A percentile compares a stretch with the other conserved stretches of the same genome.
Conservation (phyloP, 441 rosid species). For the Erodium trifolium region DNA sequence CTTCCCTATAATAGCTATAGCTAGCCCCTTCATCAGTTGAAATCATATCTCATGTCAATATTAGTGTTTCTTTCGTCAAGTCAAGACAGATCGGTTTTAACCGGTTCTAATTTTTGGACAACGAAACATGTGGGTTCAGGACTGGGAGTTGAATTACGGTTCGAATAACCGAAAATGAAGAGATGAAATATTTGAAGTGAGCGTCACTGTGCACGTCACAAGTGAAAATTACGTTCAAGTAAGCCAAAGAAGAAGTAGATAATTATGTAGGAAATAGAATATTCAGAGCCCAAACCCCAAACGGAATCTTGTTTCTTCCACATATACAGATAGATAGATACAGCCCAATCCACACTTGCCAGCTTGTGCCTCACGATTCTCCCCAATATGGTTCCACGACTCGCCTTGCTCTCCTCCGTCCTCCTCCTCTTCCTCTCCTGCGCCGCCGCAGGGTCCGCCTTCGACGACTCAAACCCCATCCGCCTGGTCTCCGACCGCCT, state of each 20-base stretch:
- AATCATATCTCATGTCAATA: too few relatives aligned
- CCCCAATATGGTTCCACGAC: slow-evolving; percentile 25
- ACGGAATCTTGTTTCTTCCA: not conserved
- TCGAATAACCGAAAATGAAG: too few relatives aligned
- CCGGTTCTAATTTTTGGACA: too few relatives aligned
- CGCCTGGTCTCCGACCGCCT: slow-evolving; percentile 58
- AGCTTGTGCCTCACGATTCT: too few relatives aligned
- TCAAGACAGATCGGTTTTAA: too few relatives aligned
- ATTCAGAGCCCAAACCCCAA: not conserved
- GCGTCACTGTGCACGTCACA: not conserved
- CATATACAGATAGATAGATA: not conserved
- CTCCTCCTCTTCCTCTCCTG: slow-evolving; percentile 19
- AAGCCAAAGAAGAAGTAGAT: not conserved
- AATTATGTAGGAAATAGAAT: not conserved
- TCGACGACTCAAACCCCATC: slow-evolving; percentile 63
- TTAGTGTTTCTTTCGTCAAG: too few relatives aligned
- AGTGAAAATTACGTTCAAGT: slow-evolving; percentile 3
- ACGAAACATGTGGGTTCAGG: too few relatives aligned
- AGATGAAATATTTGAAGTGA: not conserved
- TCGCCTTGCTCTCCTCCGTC: slow-evolving; percentile 13
- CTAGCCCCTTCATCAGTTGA: too few relatives aligned
- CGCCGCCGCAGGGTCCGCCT: slow-evolving; percentile 30
- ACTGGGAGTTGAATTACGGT: too few relatives aligned
- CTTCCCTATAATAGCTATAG: too few relatives aligned
- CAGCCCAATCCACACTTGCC: not conserved